Base-by-base conservation (phyloP, 78 protist genomes). In the Dictyostelium intermedium region DNA sequence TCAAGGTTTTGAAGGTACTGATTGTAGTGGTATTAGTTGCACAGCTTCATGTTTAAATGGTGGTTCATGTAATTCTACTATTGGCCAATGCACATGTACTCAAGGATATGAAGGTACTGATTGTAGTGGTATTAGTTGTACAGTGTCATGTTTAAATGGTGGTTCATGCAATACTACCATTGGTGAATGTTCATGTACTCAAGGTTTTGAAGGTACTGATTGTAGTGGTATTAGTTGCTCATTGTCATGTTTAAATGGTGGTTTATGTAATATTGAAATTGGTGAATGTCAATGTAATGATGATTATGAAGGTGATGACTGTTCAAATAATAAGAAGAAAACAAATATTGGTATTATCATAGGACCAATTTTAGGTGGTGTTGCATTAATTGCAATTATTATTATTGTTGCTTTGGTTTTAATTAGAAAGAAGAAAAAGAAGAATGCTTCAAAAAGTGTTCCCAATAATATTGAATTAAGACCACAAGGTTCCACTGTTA, bases 401-500 rank as follows among this genome's bases (percentile, higher is more conserved):
- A n/a, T n/a, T n/a, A n/a, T n/a, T n/a, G n/a, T n/a, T n/a, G n/a
- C n/a, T n/a, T n/a, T n/a, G n/a, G n/a, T n/a, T n/a, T n/a, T n/a
- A n/a, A n/a, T n/a, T n/a, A n/a, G n/a, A n/a, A n/a, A n/a, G n/a
- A n/a, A n/a, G n/a, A n/a, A n/a, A n/a, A n/a, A n/a, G n/a, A n/a
- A n/a, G n/a, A n/a, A n/a, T n/a, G n/a, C n/a, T n/a, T n/a, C n/a
- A n/a, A n/a, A n/a, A n/a, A n/a, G n/a, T n/a, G n/a, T n/a, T n/a
- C n/a, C 61, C 1, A 50, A 50, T 16, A 50, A 50, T 23, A 50
- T 50, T 16, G 23, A 50, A 50, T 50, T 50, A 16, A 50, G 23
- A 50, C 61, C 93, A 16, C 87, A 94, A 37, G 83, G 77, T 25
- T 82, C 89, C 5, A 83, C 84, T 45, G 76, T 92, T 6, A 13